Evolutionary conservation across 2,329 filamentous ascomycete species (phyloP), one percentile per base, ranked within the genome.

Genomic region (Aureobasidium namibiae): DNA sequence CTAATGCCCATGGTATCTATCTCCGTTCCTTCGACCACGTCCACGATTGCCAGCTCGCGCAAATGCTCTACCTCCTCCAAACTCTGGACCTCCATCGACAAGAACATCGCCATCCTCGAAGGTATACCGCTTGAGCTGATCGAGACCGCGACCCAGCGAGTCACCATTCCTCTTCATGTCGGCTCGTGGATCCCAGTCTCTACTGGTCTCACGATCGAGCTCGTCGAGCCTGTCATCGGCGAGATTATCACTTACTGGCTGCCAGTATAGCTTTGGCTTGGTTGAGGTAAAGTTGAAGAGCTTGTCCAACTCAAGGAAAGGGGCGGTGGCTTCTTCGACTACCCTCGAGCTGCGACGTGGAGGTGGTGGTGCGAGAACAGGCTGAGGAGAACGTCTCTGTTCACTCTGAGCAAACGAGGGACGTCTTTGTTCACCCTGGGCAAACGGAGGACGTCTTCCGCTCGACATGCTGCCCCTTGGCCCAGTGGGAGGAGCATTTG

Each of bases 201-300:
- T 65, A 58, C 70, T 73, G 13, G 75, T 78, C 54, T 71, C 70
- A 5, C 72, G 67, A 16, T 80, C 77, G 16, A 88, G 76, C 53
- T 78, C 77, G 60, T 86, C 82, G 4, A 91, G 74, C 13, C 92
- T 83, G 46, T 80, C 79, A 16, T 82, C 78, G 0, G 82, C 87
- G 6, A 91, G 74, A 0, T 85, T 81, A 6, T 83, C 79, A 0
- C 83, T 70, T 0, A 90, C 88, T 1, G 88, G 83, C 44, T 82
- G 75, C 70, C 78, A 88, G 70, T 87, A 88, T 14, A 88, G 72
- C 63, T 82, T 82, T 1, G 85, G 85, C 66, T 86, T 86, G 0
- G 82, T 72, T 1, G 74, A 75, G 0, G 85, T 88, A 18, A 76
- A 83, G 45, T 73, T 70, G 70, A 87, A 88, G 13, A 83, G 76